These are phyloP conservation scores for Pleurotus giganteus DNA, from an alignment of 768 basidiomycete genomes.

Conservation along the genomic window DNA sequence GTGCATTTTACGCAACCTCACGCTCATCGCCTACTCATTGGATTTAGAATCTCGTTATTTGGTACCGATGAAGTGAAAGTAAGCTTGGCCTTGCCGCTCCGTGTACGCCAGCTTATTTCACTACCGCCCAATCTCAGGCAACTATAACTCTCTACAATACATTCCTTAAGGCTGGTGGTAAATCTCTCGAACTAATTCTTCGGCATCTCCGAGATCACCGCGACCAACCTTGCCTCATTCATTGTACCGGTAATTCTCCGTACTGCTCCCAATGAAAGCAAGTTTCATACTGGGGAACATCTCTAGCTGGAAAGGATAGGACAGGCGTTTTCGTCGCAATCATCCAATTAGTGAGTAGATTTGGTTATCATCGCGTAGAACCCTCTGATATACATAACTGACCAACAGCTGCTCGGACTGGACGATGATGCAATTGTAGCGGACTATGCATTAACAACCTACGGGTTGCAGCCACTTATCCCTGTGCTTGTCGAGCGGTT, in stretches of 20 bases:
- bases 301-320: slow-evolving; percentile 41
- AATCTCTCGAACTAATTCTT: slow-evolving; percentile 32
- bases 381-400: no score
- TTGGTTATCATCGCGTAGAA: neutral
- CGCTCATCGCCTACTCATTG: neutral
- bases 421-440: slow-evolving; percentile 34
- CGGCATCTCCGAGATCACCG: slow-evolving; percentile 35
- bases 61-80: slow-evolving; percentile 23
- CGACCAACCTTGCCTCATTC: slow-evolving; percentile 36
- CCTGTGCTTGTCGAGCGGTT: slow-evolving; percentile 29
- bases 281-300: neutral
- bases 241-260: slow-evolving; percentile 43
- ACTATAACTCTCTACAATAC: slow-evolving; percentile 28
- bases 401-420: slow-evolving; percentile 35
- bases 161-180: slow-evolving; percentile 28
- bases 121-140: slow-evolving; percentile 19
- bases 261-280: neutral
- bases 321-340: slow-evolving; percentile 37
- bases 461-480: slow-evolving; percentile 33
- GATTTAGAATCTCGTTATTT: slow-evolving; percentile 25
- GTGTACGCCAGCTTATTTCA: neutral
- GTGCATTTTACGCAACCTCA: neutral
- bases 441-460: slow-evolving; percentile 38
- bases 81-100: slow-evolving; percentile 7
- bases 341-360: slow-evolving; percentile 20